phyloP scores from a whole-genome alignment of 2,329 filamentous ascomycete species.

The Trichoderma harzianum region DNA sequence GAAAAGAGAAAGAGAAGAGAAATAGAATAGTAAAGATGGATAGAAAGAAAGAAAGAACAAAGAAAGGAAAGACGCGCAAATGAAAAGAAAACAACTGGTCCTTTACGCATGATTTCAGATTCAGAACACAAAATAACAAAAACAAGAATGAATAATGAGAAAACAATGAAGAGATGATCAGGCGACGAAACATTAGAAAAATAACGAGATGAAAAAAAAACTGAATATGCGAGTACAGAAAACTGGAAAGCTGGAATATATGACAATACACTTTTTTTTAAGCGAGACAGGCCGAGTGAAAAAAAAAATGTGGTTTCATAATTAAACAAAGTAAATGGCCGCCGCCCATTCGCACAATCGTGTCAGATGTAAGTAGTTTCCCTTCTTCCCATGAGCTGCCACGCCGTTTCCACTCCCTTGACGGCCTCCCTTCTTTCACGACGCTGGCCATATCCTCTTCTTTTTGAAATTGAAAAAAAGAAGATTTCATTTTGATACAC shows the following conservation, averaged over 20 bases:
- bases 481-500: constrained; percentile 30
- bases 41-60: constrained; percentile 7
- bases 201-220: neutral
- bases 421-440: constrained; percentile 16
- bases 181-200: neutral
- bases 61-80: constrained; percentile 11
- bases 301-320: constrained; percentile 36
- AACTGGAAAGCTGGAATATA: constrained; percentile 11
- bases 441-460: constrained; percentile 22
- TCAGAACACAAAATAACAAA: neutral
- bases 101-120: neutral
- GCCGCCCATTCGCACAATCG: constrained; percentile 35
- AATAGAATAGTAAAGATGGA: neutral
- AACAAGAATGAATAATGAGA: neutral
- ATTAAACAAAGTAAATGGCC: constrained; percentile 54
- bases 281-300: constrained; percentile 25
- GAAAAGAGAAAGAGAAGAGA: neutral
- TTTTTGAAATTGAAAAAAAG: constrained; percentile 23
- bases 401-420: constrained; percentile 21
- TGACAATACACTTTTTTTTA: constrained; percentile 2
- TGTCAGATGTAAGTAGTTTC: constrained; percentile 31
- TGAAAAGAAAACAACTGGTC: constrained; percentile 1
- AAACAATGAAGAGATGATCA: neutral
- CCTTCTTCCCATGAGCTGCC: constrained; percentile 19
- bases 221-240: constrained; percentile 15